Percentiles rank a stretch among this genome's conserved stretches.
These are phyloP conservation scores for Mycena capillaripes DNA, from an alignment of 768 basidiomycete species.

Conservation along the genomic window DNA sequence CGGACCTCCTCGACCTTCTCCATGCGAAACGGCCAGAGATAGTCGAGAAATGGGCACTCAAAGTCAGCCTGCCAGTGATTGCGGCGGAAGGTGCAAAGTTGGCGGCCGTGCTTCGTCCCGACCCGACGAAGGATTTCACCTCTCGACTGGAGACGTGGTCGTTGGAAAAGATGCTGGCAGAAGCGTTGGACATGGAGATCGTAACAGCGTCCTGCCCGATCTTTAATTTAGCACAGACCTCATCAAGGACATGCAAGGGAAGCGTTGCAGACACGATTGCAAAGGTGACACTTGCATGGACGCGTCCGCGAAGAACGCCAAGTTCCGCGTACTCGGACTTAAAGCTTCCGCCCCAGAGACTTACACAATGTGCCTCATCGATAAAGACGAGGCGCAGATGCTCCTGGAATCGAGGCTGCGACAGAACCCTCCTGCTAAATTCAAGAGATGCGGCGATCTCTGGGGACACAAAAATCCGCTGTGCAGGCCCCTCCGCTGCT, in stretches of 20 bases:
- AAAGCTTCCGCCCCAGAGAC: slow-evolving; percentile 13
- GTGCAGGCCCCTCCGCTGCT: not conserved
- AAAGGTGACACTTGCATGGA: not conserved
- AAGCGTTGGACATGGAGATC: not conserved
- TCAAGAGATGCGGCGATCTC: slow-evolving; percentile 4
- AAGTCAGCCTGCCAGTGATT: not conserved
- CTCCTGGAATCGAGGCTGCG: not conserved
- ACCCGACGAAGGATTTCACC: not conserved
- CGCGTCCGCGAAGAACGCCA: not conserved
- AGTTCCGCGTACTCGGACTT: slow-evolving; percentile 17
- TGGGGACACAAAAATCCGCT: slow-evolving; percentile 4
- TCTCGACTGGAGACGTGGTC: slow-evolving; percentile 4
- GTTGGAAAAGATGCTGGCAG: slow-evolving; percentile 16
- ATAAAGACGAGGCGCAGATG: slow-evolving; percentile 9
- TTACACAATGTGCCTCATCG: slow-evolving; percentile 10
- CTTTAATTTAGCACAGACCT: slow-evolving; percentile 14
- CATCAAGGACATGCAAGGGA: slow-evolving; percentile 4
- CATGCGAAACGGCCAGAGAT: slow-evolving; percentile 8
- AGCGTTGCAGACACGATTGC: slow-evolving; percentile 9
- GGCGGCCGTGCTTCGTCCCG: not conserved
- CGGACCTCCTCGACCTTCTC: slow-evolving; percentile 6
- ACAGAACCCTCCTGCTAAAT: not conserved
- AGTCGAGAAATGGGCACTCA: slow-evolving; percentile 9
- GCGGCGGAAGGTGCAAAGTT: slow-evolving; percentile 12
- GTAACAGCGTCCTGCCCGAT: not conserved